Base-by-base conservation (phyloP, 805 yeast species). In the Candida silvicultrix region DNA sequence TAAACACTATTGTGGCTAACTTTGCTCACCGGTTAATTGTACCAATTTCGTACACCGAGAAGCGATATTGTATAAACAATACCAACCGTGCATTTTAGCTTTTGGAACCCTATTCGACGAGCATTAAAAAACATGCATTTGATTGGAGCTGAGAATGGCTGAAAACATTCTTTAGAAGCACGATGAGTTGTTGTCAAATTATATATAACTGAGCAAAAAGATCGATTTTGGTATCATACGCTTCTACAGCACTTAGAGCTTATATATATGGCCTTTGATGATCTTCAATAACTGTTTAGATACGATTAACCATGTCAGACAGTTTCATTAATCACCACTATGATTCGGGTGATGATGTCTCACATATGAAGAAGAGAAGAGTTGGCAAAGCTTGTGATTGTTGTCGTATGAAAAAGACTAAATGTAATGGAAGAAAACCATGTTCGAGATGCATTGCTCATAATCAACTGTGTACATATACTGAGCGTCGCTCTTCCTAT, bases 341-440 rank as follows among this genome's bases (percentile, higher is more conserved):
- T 15, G 35, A 15, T 10, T 32, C 35, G 15, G 31, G 9, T 28
- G 20, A 32, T 32, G 20, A 32, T n/a, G 15, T 11, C 15, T 6
- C 8, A 32, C 7, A 44, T 15, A 28, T 22, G 22, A 34, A 35
- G 14, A 41, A 42, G 39, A 77, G 73, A 57, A 59, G 85, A 49
- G 84, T 80, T 4, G 81, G 82, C 12, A 79, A 78, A 53, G 85
- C 85, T 6, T 80, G 85, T 52, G 84, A 80, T 56, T 72, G 76
- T 44, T 80, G 85, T 58, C 66, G 85, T 38, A 68, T 79, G 46
- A 80, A 79, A 56, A 80, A 80, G 63, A 79, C 83, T 5, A 80
- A 79, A 50, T 80, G 85, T 58, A 80, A 78, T 47, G 85, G 85
- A 19, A 70, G 71, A 42, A 76, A 76, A 50, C 85, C 85, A 1